phyloP scores from a whole-genome alignment of 495 filamentous ascomycete genomes.

The Hyaloscypha bicolor region DNA sequence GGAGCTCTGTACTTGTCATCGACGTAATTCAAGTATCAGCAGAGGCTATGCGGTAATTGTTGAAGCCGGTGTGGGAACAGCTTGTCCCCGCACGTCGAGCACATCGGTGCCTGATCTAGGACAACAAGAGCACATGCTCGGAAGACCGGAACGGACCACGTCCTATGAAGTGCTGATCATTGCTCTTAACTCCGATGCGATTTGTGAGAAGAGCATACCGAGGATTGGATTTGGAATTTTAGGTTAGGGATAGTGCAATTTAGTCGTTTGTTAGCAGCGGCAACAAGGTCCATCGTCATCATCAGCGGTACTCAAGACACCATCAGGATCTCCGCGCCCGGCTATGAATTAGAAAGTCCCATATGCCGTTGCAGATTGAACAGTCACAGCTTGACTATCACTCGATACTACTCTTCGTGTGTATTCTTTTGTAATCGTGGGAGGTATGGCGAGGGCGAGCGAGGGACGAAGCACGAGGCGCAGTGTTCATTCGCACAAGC shows the following conservation, averaged over 20 bases:
- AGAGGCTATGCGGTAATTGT: neutral
- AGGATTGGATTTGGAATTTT: conserved; percentile 6
- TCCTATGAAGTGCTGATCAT: neutral
- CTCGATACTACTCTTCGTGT: no score
- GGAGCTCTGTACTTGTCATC: conserved; percentile 6
- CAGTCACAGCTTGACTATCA: no score
- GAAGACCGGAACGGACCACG: neutral
- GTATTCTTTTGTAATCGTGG: no score
- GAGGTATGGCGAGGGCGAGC: no score
- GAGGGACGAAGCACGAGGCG: neutral
- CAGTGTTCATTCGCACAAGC: neutral
- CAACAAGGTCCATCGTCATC: neutral
- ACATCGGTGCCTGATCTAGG: neutral
- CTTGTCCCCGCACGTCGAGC: conserved; percentile 1
- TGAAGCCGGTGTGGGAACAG: neutral
- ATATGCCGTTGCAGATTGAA: no score
- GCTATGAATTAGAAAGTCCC: no score
- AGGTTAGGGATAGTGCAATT: conserved; percentile 1
- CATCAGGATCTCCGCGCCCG: no score
- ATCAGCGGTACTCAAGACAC: neutral
- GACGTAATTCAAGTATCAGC: neutral
- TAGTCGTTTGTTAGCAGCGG: neutral
- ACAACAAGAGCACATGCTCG: neutral
- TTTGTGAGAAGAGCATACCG: neutral
- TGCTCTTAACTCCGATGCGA: neutral